A percentile compares a stretch with the other conserved stretches of the same genome.
These are phyloP conservation scores for Penium margaritaceum DNA, from an alignment of 139 green algal genomes.

Conservation along the genomic window DNA sequence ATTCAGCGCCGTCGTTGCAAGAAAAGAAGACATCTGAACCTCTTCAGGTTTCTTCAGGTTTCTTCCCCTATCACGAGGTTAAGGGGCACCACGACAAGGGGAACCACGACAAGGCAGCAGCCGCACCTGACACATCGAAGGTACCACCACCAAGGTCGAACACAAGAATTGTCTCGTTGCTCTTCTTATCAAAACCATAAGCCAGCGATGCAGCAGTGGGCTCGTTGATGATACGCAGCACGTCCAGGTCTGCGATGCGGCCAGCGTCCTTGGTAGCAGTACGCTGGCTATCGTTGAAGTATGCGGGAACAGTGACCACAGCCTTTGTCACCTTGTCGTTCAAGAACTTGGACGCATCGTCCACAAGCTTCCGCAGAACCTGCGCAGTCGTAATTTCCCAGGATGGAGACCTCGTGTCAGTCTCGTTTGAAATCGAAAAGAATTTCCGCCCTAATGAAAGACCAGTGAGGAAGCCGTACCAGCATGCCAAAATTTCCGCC, in stretches of 20 bases:
- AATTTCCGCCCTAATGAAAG: no score
- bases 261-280: conserved; percentile 87
- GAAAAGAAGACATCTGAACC: no score
- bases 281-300: conserved; percentile 98
- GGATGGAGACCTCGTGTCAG: no score
- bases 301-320: conserved; percentile 96
- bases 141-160: conserved; percentile 98
- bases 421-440: no score
- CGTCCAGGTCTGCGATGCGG: conserved; percentile 90
- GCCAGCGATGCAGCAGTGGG: conserved; percentile 93
- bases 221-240: conserved; percentile 99
- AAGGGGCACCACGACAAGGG: no score
- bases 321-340: conserved; percentile 80
- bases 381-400: no score
- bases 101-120: no score
- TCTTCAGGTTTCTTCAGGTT: no score
- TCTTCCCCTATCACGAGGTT: no score
- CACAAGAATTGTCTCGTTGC: conserved; percentile 97
- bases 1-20: no score
- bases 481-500: no score
- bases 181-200: conserved; percentile 96
- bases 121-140: conserved; percentile 92
- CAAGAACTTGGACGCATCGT: conserved; percentile 74
- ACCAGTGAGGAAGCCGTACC: no score
- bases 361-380: conserved; percentile 73